phyloP scores from a whole-genome alignment of 78 protist genomes.

The slime mould (Dictyostelium discoideum) region DNA sequence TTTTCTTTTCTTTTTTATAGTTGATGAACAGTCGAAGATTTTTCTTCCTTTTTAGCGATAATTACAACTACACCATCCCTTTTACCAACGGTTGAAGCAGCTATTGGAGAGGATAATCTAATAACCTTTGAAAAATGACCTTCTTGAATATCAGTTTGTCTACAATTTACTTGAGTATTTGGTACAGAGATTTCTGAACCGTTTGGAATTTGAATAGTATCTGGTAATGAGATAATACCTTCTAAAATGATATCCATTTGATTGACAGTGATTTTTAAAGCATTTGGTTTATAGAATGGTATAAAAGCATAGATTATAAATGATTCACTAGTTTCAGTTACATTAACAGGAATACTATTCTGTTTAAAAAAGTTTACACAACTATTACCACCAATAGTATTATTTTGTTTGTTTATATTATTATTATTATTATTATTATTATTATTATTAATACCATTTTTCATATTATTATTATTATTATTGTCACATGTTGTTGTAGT shows the following conservation, averaged over 20 bases:
- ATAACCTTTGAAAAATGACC: slow-evolving; percentile 63
- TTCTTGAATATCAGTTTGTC: slow-evolving; percentile 56
- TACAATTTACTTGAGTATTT: background rate
- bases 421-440: too few relatives aligned
- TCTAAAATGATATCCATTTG: slow-evolving; percentile 75
- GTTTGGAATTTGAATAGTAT: slow-evolving; percentile 59
- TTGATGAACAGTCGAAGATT: slow-evolving; percentile 56
- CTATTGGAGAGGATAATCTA: slow-evolving; percentile 37
- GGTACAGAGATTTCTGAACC: slow-evolving; percentile 63
- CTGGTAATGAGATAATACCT: slow-evolving; percentile 63
- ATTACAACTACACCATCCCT: slow-evolving; percentile 73
- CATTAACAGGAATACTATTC: slow-evolving; percentile 66
- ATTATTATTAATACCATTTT: background rate
- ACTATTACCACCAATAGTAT: background rate
- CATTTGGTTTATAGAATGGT: slow-evolving; percentile 72
- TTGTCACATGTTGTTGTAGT: background rate
- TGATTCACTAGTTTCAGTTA: slow-evolving; percentile 30
- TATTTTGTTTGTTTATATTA: background rate
- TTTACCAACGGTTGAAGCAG: slow-evolving; percentile 65
- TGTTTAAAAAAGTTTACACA: background rate
- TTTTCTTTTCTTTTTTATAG: slow-evolving; percentile 2
- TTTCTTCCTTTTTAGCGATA: slow-evolving; percentile 67
- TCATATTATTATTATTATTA: background rate
- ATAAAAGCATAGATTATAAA: slow-evolving; percentile 70
- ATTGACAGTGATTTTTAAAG: slow-evolving; percentile 56